Conservation (phyloP, 2,329 filamentous ascomycete species). For the Ophiostoma himal-ulmi region DNA sequence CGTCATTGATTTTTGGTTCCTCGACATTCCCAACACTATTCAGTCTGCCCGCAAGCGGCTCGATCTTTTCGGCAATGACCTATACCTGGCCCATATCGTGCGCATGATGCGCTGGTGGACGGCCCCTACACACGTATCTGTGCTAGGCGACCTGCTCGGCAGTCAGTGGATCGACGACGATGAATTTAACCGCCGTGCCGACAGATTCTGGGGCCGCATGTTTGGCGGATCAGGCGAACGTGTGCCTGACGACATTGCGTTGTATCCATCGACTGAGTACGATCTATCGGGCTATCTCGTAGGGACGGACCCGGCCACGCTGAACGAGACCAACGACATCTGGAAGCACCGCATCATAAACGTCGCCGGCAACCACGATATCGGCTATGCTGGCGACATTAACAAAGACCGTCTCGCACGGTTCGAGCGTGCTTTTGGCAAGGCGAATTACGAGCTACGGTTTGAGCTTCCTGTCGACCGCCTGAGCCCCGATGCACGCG, state of each 20-base stretch:
- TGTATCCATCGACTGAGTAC: constrained; percentile 45
- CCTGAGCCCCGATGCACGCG: constrained; percentile 34
- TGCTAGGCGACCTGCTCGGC: constrained; percentile 85
- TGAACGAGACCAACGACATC: constrained; percentile 33
- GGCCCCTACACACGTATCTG: constrained; percentile 75
- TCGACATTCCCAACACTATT: constrained; percentile 63
- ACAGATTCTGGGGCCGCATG: constrained; percentile 73
- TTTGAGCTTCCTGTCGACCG: constrained; percentile 54
- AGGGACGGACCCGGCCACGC: constrained; percentile 35
- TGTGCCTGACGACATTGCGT: constrained; percentile 53
- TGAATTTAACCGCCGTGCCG: constrained; percentile 70
- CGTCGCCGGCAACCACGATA: constrained; percentile 89
- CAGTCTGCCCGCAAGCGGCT: constrained; percentile 69
- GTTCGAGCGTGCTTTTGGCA: constrained; percentile 81
- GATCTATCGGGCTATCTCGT: constrained; percentile 44
- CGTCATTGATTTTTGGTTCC: constrained; percentile 53
- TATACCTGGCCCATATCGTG: constrained; percentile 90
- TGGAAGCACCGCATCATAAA: constrained; percentile 83
- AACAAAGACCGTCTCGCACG: constrained; percentile 66
- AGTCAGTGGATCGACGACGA: constrained; percentile 89
- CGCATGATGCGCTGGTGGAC: constrained; percentile 78
- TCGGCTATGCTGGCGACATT: constrained; percentile 92
- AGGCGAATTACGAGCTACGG: constrained; percentile 81
- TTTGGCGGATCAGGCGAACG: constrained; percentile 59
- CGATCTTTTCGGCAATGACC: constrained; percentile 90